phyloP scores from a whole-genome alignment of 163 green algal genomes.

The Volvox carteri region DNA sequence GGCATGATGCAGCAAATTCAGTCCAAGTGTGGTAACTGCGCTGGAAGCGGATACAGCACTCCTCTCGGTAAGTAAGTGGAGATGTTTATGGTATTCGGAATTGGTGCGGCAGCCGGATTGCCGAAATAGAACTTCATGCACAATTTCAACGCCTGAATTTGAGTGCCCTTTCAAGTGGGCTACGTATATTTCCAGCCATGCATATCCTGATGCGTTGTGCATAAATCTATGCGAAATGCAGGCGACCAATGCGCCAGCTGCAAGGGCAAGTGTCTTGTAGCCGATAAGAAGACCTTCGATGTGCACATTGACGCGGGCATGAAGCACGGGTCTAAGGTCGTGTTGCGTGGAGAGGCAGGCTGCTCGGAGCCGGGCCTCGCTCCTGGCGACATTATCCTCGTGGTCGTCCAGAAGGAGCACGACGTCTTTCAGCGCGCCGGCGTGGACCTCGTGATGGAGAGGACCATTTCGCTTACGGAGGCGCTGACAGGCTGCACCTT shows the following conservation, averaged over 20 bases:
- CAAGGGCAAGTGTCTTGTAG: constrained; percentile 83
- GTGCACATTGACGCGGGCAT: constrained; percentile 90
- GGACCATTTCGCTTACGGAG: constrained; percentile 88
- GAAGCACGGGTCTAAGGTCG: constrained; percentile 87
- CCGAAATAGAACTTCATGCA: too few relatives aligned
- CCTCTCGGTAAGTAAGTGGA: constrained; percentile 58
- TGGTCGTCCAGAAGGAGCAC: constrained; percentile 92
- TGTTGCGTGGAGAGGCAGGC: constrained; percentile 92
- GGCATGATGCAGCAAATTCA: constrained; percentile 98
- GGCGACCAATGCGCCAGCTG: constrained; percentile 75
- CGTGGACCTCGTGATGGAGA: constrained; percentile 90
- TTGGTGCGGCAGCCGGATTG: too few relatives aligned
- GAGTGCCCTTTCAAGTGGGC: too few relatives aligned
- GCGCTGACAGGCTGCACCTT: constrained; percentile 92
- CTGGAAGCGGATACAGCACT: constrained; percentile 67
- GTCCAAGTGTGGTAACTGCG: constrained; percentile 84
- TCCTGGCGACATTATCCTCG: constrained; percentile 87
- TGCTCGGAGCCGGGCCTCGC: constrained; percentile 81
- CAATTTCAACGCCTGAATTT: too few relatives aligned
- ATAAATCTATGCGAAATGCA: constrained; percentile 21
- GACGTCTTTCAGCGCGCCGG: constrained; percentile 90
- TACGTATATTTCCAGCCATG: too few relatives aligned
- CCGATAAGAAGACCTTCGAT: constrained; percentile 97
- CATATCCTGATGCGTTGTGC: too few relatives aligned
- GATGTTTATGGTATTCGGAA: neutral